Evolutionary conservation across 2,329 filamentous ascomycete genomes (phyloP).

Genomic region (Curvularia spicifera): DNA sequence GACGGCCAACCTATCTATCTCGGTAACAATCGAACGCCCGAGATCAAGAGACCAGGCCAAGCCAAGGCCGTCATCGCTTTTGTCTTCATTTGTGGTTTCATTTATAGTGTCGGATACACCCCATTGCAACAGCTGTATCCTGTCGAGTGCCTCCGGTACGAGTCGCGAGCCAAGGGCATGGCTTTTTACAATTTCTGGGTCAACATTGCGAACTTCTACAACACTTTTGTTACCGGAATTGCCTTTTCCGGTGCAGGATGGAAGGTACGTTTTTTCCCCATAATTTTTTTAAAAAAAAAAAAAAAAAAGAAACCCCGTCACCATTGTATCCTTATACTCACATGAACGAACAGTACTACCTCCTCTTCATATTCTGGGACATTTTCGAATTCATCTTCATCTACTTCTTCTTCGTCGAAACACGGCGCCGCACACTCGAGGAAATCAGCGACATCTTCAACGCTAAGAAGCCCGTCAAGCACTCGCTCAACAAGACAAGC

Average conservation of each 20-base stretch:
- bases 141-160: conserved; percentile 58
- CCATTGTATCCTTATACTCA: not conserved
- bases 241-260: conserved; percentile 48
- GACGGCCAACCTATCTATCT: conserved; percentile 31
- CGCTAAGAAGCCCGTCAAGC: conserved; percentile 50
- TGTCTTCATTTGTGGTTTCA: conserved; percentile 54
- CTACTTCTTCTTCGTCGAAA: conserved; percentile 49
- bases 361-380: conserved; percentile 53
- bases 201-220: conserved; percentile 55
- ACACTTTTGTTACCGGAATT: conserved; percentile 55
- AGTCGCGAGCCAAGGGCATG: conserved; percentile 58
- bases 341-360: conserved; percentile 40
- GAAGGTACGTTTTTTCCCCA: conserved; percentile 36
- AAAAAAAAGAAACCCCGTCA: not conserved
- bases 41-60: conserved; percentile 45
- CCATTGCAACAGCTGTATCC: conserved; percentile 57
- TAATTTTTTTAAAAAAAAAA: no score
- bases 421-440: conserved; percentile 53
- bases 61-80: conserved; percentile 53
- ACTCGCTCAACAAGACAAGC: conserved; percentile 37
- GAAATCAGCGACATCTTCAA: conserved; percentile 55
- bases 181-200: conserved; percentile 57
- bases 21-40: conserved; percentile 36
- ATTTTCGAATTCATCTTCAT: conserved; percentile 51
- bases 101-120: conserved; percentile 51